Evolutionary conservation across 176 grass and related monocot species (phyloP), one percentile per base, ranked within the genome.

Genomic region (Cocos nucifera): DNA sequence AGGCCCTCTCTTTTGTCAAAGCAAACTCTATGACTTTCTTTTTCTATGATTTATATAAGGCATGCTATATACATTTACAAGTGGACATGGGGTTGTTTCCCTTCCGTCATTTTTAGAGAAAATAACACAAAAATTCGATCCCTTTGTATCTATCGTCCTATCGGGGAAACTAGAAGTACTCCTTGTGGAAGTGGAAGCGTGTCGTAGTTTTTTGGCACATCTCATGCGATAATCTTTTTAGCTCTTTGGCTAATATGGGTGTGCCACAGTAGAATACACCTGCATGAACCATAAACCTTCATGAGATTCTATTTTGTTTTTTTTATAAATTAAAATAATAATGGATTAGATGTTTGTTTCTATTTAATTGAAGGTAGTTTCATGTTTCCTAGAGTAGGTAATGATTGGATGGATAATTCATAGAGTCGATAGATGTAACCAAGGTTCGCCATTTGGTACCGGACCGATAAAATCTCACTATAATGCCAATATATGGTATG

Each of bases 151-250:
- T 24, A 30, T 29, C 23, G 5, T 17, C 22, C 16, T 18, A 21
- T 44, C 17, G 17, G 28, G 67, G 0, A 2, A 51, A 76, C 76
- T 66, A 86, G 76, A 88, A 98, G 76, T 92, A 92, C 66, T 98
- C 93, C 72, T 98, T 98, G 79, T 98, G 93, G 82, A 98, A 98
- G 73, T 92, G 73, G 79, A 98, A 98, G 51, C 87, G 76, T 22
- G 87, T 98, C 6, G 84, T 21, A 18, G 93, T 98, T 66, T 75
- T 85, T 59, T 98, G 93, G 79, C 84, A 92, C 87, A 89, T 89
- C 59, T 98, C 93, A 32, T 85, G 81, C 3, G 93, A 76, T 19
- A 98, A 71, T 39, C 70, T 81, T 72, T 78, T 89, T 56, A 92
- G 78, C 61, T 98, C 93, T 79, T 92, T 98, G 50, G 87, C 78